These are phyloP conservation scores for Limnomonas spitsbergensis DNA, from an alignment of 139 green algal species.

Conservation along the genomic window DNA sequence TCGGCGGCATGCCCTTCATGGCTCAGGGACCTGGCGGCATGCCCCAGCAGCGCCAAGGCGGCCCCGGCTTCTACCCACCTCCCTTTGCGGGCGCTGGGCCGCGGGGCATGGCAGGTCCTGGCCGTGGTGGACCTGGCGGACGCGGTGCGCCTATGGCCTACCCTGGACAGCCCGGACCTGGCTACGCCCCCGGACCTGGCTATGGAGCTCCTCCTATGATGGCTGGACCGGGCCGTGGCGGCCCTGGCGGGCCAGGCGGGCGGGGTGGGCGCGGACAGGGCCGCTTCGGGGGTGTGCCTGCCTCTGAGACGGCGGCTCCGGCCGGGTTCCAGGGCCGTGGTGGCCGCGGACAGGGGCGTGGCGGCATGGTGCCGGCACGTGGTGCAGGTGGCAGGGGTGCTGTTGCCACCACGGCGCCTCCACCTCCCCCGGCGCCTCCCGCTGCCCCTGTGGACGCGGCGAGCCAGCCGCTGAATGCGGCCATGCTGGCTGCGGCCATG, in stretches of 20 bases:
- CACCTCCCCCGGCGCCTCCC: slow-evolving; percentile 29
- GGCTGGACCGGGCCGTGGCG: slow-evolving; percentile 28
- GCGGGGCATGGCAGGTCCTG: slow-evolving; percentile 15
- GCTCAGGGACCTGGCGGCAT: slow-evolving; percentile 46
- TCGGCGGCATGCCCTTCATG: slow-evolving; percentile 45
- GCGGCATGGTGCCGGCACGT: slow-evolving; percentile 8
- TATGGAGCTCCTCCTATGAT: slow-evolving; percentile 17
- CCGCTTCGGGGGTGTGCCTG: slow-evolving; percentile 12
- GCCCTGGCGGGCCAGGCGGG: slow-evolving; percentile 37
- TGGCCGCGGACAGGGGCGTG: slow-evolving; percentile 16
- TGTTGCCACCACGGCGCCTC: slow-evolving; percentile 7
- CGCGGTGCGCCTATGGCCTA: neutral
- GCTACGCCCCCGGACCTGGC: no score
- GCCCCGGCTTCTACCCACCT: neutral
- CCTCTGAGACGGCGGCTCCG: slow-evolving; percentile 1
- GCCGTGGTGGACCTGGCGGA: slow-evolving; percentile 9
- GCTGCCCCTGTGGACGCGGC: slow-evolving; percentile 19
- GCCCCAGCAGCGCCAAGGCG: slow-evolving; percentile 21
- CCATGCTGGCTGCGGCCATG: slow-evolving; percentile 72
- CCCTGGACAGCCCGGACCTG: neutral
- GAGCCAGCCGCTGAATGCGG: slow-evolving; percentile 42
- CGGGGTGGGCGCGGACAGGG: slow-evolving; percentile 17
- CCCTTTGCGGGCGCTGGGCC: neutral
- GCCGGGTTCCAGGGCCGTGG: slow-evolving; percentile 33
- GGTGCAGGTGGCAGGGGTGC: neutral